Evolutionary conservation across 345 rosid genomes (phyloP).

Genomic region (Pelargonium nanum): DNA sequence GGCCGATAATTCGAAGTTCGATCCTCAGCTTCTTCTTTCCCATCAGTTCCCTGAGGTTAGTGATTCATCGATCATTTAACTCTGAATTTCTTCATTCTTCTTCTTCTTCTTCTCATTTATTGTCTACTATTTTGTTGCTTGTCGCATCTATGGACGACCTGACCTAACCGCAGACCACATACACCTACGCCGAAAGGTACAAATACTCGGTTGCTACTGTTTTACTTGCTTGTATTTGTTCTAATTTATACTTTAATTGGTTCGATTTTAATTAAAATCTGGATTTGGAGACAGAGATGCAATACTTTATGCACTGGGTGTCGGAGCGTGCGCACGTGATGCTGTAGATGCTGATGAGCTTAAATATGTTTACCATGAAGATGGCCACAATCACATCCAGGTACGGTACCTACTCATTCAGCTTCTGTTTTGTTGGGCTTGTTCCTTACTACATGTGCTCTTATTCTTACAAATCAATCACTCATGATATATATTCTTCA

Average conservation of each 20-base stretch:
- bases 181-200: slow-evolving; percentile 56
- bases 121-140: not conserved
- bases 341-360: slow-evolving; percentile 67
- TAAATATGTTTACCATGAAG: slow-evolving; percentile 58
- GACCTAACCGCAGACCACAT: slow-evolving; percentile 23
- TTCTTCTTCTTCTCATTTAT: not conserved
- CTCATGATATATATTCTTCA: too few species aligned
- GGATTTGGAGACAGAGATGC: slow-evolving; percentile 43
- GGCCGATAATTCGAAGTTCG: slow-evolving; percentile 33
- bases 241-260: not conserved
- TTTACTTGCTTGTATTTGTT: slow-evolving; percentile 1
- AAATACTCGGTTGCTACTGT: not conserved
- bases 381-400: slow-evolving; percentile 60
- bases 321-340: slow-evolving; percentile 70
- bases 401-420: slow-evolving; percentile 40
- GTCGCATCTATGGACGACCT: not conserved
- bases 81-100: not conserved
- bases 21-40: slow-evolving; percentile 40
- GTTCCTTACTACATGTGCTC: too few species aligned
- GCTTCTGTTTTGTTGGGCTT: not conserved
- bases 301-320: slow-evolving; percentile 69
- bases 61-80: not conserved
- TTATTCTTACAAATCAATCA: too few species aligned
- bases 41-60: slow-evolving; percentile 63
- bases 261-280: not conserved